A percentile compares a stretch with the other conserved stretches of the same genome.
phyloP scores from a whole-genome alignment of 1,284 basidiomycete genomes.

The Heterobasidion annosum region DNA sequence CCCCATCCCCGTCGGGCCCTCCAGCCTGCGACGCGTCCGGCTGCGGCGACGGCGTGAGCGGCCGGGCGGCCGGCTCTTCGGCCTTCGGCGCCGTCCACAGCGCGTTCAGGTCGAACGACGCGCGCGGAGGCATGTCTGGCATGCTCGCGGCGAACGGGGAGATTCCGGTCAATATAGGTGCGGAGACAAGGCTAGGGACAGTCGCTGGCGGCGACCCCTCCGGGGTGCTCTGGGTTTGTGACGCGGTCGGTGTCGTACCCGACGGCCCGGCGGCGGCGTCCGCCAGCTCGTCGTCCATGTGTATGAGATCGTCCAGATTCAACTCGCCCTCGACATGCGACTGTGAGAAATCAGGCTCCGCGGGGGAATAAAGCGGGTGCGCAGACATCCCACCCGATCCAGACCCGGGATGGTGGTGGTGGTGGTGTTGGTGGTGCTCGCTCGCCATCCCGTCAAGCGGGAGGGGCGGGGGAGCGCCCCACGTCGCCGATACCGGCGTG shows the following conservation, averaged over 20 bases:
- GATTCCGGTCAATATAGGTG: constrained; percentile 17
- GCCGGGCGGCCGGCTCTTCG: constrained; percentile 3
- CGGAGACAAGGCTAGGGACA: background rate
- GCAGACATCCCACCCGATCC: constrained; percentile 28
- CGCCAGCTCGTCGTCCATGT: constrained; percentile 60
- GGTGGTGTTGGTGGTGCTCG: constrained; percentile 15
- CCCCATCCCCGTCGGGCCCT: constrained; percentile 30
- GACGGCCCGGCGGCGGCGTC: constrained; percentile 7
- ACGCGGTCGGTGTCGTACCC: background rate
- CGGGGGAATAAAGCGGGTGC: constrained; percentile 33
- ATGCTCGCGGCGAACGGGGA: constrained; percentile 47
- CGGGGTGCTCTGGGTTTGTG: background rate
- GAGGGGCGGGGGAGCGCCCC: constrained; percentile 52
- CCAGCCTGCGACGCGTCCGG: constrained; percentile 27
- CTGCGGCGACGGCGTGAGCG: constrained; percentile 11
- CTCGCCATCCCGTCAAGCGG: constrained; percentile 30
- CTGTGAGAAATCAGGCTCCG: no score
- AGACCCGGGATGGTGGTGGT: constrained; percentile 17
- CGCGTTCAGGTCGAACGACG: constrained; percentile 63
- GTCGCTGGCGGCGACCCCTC: constrained; percentile 1
- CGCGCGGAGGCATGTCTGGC: constrained; percentile 29
- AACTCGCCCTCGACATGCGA: constrained; percentile 47
- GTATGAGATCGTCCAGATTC: constrained; percentile 67
- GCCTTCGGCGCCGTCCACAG: constrained; percentile 42
- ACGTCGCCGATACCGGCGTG: constrained; percentile 31